These are phyloP conservation scores for Aspergillus fischeri DNA, from an alignment of 2,329 filamentous ascomycete genomes.

Conservation along the genomic window DNA sequence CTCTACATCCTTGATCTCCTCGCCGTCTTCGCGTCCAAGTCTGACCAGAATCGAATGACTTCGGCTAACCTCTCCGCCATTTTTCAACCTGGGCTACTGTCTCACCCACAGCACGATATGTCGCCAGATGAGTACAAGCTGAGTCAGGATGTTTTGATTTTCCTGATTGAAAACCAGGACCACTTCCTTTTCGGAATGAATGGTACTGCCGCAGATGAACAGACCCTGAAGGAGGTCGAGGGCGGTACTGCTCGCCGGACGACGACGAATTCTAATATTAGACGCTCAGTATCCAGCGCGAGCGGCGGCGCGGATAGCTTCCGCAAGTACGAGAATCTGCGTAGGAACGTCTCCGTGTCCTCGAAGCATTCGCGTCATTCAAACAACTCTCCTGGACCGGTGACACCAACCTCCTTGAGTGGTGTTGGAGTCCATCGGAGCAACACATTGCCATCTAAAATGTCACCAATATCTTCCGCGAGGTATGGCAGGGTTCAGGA, in stretches of 20 bases:
- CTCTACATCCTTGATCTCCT: conserved; percentile 94
- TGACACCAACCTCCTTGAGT: conserved; percentile 53
- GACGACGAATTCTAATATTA: conserved; percentile 51
- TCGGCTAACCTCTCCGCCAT: conserved; percentile 92
- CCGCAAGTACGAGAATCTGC: conserved; percentile 68
- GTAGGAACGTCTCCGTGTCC: conserved; percentile 86
- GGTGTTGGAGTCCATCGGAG: conserved; percentile 64
- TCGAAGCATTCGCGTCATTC: conserved; percentile 81
- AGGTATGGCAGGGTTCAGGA: conserved; percentile 61
- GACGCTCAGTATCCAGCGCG: conserved; percentile 77
- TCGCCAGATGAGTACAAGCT: conserved; percentile 87
- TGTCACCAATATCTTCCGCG: conserved; percentile 67
- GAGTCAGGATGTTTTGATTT: conserved; percentile 95
- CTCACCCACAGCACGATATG: conserved; percentile 93
- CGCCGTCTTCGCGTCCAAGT: conserved; percentile 94
- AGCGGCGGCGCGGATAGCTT: conserved; percentile 87
- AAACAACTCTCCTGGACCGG: conserved; percentile 65
- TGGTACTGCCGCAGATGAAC: conserved; percentile 93
- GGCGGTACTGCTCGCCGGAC: conserved; percentile 55
- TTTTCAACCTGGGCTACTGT: conserved; percentile 94
- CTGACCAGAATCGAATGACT: conserved; percentile 95
- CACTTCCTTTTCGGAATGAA: conserved; percentile 98
- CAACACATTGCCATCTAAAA: conserved; percentile 91
- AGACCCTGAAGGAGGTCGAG: conserved; percentile 63
- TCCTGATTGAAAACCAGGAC: conserved; percentile 97